Evolutionary conservation across 2,329 filamentous ascomycete genomes (phyloP).

Genomic region (Aureobasidium sp.): DNA sequence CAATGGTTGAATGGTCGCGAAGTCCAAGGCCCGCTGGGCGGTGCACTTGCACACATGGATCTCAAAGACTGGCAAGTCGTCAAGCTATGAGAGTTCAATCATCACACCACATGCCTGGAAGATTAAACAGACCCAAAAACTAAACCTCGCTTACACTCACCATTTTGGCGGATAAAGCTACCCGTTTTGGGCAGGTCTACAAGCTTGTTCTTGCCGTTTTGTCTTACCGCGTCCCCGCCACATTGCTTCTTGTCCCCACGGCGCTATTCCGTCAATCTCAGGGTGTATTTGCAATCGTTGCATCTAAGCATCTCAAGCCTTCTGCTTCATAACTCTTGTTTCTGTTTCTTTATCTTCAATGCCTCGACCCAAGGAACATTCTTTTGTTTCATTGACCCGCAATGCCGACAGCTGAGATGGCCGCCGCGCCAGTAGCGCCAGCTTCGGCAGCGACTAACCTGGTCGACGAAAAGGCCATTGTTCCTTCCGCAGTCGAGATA

Average conservation of each 20-base stretch:
- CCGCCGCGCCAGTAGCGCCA: neutral
- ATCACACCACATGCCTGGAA: neutral
- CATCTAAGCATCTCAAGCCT: neutral
- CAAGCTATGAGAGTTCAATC: slow-evolving; percentile 39
- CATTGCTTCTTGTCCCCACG: neutral
- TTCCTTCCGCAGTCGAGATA: neutral
- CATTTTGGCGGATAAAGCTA: neutral
- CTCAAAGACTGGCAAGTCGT: slow-evolving; percentile 49
- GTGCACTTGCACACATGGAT: slow-evolving; percentile 55
- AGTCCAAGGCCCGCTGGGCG: slow-evolving; percentile 64
- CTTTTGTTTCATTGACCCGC: neutral
- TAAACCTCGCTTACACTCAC: neutral
- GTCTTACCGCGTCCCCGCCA: slow-evolving; percentile 1
- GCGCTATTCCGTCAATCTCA: slow-evolving; percentile 4
- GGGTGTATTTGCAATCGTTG: neutral
- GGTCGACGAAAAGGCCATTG: neutral
- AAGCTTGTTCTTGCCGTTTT: neutral
- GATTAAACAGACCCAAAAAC: neutral
- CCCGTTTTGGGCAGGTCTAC: neutral
- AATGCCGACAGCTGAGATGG: slow-evolving; percentile 3
- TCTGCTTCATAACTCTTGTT: neutral
- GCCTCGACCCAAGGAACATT: neutral
- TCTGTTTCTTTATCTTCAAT: neutral
- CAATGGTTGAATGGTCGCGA: slow-evolving; percentile 64
- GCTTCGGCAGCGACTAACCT: neutral